phyloP scores from a whole-genome alignment of 108 stramenopile species.

The Skeletonema menzelii region DNA sequence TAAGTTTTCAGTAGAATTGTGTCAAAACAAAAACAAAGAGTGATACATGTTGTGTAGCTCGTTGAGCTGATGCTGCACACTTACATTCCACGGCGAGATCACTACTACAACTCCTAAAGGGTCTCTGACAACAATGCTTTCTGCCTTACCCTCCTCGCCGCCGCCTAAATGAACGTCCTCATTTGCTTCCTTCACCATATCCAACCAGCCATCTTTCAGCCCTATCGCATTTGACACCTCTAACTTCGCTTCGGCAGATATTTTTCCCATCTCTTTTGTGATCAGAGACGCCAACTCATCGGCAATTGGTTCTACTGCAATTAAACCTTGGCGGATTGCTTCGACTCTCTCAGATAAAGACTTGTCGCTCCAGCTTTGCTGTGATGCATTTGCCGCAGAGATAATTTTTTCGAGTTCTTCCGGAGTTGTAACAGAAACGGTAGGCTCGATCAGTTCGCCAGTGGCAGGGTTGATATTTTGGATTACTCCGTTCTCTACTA shows the following conservation, averaged over 20 bases:
- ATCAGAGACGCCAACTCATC: conserved; percentile 50
- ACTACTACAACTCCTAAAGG: conserved; percentile 84
- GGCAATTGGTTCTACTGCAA: conserved; percentile 33
- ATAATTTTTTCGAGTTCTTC: conserved; percentile 54
- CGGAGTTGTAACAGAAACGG: conserved; percentile 57
- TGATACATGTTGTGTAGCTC: neutral
- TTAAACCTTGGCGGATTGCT: conserved; percentile 50
- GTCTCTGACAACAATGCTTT: conserved; percentile 62
- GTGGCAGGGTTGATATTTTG: conserved; percentile 81
- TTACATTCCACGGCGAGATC: conserved; percentile 75
- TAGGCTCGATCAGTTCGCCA: conserved; percentile 53
- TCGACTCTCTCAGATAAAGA: conserved; percentile 58
- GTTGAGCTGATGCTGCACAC: neutral
- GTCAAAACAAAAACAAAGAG: neutral
- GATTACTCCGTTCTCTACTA: conserved; percentile 58
- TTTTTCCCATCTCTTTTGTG: conserved; percentile 83
- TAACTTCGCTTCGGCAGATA: conserved; percentile 65
- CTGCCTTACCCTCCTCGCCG: conserved; percentile 52
- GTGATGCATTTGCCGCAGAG: conserved; percentile 45
- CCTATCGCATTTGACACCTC: conserved; percentile 67
- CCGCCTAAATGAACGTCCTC: conserved; percentile 35
- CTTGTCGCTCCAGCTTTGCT: conserved; percentile 44
- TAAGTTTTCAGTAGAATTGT: too few relatives aligned
- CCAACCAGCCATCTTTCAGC: conserved; percentile 63
- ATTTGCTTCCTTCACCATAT: conserved; percentile 58